A percentile compares a stretch with the other conserved stretches of the same genome.
These are phyloP conservation scores for Fusarium nanum DNA, from an alignment of 2,329 filamentous ascomycete genomes.

Conservation along the genomic window DNA sequence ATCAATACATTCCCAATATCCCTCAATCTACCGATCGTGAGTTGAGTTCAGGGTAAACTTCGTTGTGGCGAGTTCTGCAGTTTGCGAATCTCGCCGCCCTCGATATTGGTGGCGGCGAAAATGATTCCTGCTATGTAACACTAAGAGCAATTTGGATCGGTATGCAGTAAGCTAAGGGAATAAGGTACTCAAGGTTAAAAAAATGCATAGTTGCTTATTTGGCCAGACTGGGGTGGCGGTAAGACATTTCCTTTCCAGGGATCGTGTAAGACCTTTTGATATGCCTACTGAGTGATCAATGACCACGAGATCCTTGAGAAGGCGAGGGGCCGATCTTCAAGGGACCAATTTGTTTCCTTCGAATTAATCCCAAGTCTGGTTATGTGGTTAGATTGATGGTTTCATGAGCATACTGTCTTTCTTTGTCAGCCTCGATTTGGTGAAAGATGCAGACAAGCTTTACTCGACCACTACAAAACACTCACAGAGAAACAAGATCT, in stretches of 20 bases:
- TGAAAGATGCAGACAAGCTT: background rate
- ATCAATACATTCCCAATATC: background rate
- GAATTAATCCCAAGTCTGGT: too few species aligned
- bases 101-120: background rate
- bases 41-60: background rate
- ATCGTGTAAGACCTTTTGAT: background rate
- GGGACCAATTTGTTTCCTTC: too few species aligned
- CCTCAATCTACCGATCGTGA: too few species aligned
- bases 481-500: background rate
- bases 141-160: background rate
- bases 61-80: background rate
- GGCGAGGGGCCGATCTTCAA: background rate
- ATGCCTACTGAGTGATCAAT: background rate
- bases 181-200: constrained; percentile 30
- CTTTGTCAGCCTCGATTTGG: too few species aligned
- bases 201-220: constrained; percentile 29
- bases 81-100: background rate
- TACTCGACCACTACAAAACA: background rate
- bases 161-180: constrained; percentile 1
- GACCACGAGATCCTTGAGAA: background rate
- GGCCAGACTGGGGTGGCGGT: background rate
- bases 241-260: constrained; percentile 9
- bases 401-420: background rate
- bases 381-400: background rate
- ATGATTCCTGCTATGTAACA: background rate